A percentile compares a stretch with the other conserved stretches of the same genome.
These are phyloP conservation scores for Lasiodiplodia hormozganensis DNA, from an alignment of 2,329 filamentous ascomycete genomes.

Conservation along the genomic window DNA sequence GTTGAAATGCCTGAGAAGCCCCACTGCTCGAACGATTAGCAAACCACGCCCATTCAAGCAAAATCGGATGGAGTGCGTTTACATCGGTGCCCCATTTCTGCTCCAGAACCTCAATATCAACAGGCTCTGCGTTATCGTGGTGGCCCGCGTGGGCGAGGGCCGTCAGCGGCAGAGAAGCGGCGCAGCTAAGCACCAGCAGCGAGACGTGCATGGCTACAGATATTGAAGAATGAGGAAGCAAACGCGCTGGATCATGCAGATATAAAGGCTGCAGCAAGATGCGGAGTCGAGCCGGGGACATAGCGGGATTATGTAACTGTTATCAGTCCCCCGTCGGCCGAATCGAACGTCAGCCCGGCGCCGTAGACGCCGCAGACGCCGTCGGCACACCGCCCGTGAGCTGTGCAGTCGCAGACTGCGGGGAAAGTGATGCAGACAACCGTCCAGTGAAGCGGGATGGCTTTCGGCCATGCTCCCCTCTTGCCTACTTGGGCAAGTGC, in stretches of 20 bases:
- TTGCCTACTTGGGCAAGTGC: background rate
- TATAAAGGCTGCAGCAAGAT: background rate
- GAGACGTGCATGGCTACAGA: constrained; percentile 15
- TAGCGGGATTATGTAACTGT: constrained; percentile 14
- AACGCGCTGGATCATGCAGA: constrained; percentile 1
- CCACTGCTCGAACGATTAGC: constrained; percentile 55
- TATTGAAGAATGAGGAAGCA: background rate
- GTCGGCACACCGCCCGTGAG: constrained; percentile 6
- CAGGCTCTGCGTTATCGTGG: constrained; percentile 38
- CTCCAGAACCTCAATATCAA: constrained; percentile 43
- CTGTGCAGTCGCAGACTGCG: background rate
- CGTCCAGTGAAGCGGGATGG: background rate
- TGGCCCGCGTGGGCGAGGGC: constrained; percentile 40
- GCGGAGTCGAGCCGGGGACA: constrained; percentile 2
- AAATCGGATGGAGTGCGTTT: constrained; percentile 11
- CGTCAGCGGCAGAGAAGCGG: constrained; percentile 32
- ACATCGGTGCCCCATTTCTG: constrained; percentile 53
- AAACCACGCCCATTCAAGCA: constrained; percentile 13
- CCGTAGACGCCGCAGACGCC: constrained; percentile 13
- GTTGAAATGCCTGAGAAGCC: constrained; percentile 74
- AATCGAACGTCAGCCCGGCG: constrained; percentile 7
- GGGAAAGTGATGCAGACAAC: background rate
- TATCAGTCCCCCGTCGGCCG: constrained; percentile 5
- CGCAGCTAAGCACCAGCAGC: constrained; percentile 17
- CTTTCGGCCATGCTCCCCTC: background rate